Conservation (phyloP, 331 rosid species). For the Erythrophleum ivorense region DNA sequence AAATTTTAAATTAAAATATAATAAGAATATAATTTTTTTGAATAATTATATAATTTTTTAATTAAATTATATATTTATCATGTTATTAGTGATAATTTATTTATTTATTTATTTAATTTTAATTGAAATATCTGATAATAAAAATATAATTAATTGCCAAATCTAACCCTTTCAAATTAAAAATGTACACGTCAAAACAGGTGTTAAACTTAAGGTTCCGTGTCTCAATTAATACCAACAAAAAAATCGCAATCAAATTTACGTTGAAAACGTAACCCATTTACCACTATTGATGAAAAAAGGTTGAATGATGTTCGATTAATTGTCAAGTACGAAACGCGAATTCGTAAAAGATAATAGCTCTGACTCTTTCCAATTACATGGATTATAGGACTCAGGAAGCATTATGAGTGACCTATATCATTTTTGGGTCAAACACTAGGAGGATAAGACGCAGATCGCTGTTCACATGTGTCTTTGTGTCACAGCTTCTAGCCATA, state of each 20-base stretch:
- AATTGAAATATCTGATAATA: too few relatives aligned
- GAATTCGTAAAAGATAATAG: neutral
- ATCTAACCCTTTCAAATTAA: too few relatives aligned
- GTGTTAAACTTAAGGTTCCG: neutral
- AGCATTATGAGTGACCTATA: neutral
- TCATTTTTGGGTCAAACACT: neutral
- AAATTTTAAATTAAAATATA: too few relatives aligned
- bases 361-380: neutral
- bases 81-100: too few relatives aligned
- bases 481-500: neutral
- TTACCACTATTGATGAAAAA: neutral
- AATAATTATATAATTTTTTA: too few relatives aligned
- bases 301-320: neutral
- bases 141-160: too few relatives aligned
- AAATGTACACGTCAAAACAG: neutral
- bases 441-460: neutral
- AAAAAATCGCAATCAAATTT: too few relatives aligned
- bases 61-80: too few relatives aligned
- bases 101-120: too few relatives aligned
- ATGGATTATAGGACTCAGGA: neutral
- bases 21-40: too few relatives aligned
- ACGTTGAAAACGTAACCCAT: neutral
- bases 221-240: neutral
- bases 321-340: neutral
- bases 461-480: neutral